Base-by-base conservation (phyloP, 2,329 filamentous ascomycete genomes). In the Alternaria gansuensis region DNA sequence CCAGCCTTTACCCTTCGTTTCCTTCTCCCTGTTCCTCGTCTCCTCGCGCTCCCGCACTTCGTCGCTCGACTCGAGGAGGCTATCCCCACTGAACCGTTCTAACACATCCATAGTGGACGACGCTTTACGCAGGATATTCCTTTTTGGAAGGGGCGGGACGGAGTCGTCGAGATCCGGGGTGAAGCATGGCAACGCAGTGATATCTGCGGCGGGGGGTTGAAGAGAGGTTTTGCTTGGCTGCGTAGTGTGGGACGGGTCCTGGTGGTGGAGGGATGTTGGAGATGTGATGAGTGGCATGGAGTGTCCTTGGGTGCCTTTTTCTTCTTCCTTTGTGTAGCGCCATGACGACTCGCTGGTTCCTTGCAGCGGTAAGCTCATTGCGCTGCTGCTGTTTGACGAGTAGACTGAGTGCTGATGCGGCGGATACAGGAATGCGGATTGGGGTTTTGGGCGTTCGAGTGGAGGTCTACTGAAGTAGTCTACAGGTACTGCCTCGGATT, bases 1-100 rank as follows among this genome's bases (percentile, higher is more conserved):
- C 72, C 72, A 75, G 43, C 69, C 72, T 62, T 64, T 66, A 62
- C 71, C 74, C 58, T 67, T 62, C 39, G 48, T 56, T 59, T 58
- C 59, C 61, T 63, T 65, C 33, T 63, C 67, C 26, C 59, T 56
- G 10, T 51, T 57, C 24, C 41, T 65, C 26, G 56, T 57, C 44
- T 48, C 44, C 44, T 48, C 44, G n/a, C 49, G 44, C 54, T 51
- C 60, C 31, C 45, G 28, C 37, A 53, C 62, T 28, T 48, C 51
- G 28, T 58, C 57, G 7, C 53, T 55, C 39, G 33, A 40, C 21
- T 46, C 46, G 3, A 53, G 7, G 9, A 43, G 9, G 17, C 59
- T 57, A 7, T 68, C 66, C 60, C 44, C 44, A 26, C 44, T 48
- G 13, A 48, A 21, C 31, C 44, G 44, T 24, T 48, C 36, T 3